These are phyloP conservation scores for Tolypocladium paradoxum DNA, from an alignment of 2,329 filamentous ascomycete species.

Conservation along the genomic window DNA sequence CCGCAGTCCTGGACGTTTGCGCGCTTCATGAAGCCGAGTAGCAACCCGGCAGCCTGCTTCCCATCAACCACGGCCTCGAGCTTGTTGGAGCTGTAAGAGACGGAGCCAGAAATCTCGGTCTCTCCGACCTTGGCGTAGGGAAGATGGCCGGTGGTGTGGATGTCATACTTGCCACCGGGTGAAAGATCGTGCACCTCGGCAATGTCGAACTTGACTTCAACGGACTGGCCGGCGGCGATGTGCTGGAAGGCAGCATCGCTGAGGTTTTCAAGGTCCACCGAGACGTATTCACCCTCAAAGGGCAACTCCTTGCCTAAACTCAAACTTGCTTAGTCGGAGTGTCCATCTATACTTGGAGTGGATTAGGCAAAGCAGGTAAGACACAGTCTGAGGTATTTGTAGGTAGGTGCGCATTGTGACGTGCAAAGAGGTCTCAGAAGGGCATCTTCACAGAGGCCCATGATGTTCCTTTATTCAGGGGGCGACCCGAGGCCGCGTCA, in stretches of 20 bases:
- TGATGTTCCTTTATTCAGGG: too few relatives aligned
- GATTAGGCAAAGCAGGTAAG: too few relatives aligned
- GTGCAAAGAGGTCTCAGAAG: too few relatives aligned
- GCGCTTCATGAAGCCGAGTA: slow-evolving; percentile 39
- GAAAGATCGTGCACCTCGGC: slow-evolving; percentile 43
- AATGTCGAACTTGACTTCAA: slow-evolving; percentile 42
- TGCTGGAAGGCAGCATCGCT: slow-evolving; percentile 36
- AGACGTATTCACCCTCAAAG: slow-evolving; percentile 43
- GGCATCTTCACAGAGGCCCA: too few relatives aligned
- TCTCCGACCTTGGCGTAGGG: slow-evolving; percentile 40
- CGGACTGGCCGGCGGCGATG: slow-evolving; percentile 35
- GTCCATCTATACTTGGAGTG: too few relatives aligned
- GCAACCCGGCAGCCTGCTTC: slow-evolving; percentile 38
- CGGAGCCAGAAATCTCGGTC: slow-evolving; percentile 40
- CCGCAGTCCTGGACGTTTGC: slow-evolving; percentile 43
- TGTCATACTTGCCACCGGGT: slow-evolving; percentile 40
- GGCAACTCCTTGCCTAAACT: slow-evolving; percentile 25
- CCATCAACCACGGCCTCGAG: slow-evolving; percentile 47
- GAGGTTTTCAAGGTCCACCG: slow-evolving; percentile 32
- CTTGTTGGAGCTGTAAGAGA: slow-evolving; percentile 48
- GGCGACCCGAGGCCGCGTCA: too few relatives aligned
- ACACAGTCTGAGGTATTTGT: not conserved
- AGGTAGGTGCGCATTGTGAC: not conserved
- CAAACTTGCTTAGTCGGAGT: too few relatives aligned
- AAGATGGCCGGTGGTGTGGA: slow-evolving; percentile 44